A percentile compares a stretch with the other conserved stretches of the same genome.
These are phyloP conservation scores for Kwoniella dejecticola DNA, from an alignment of 768 basidiomycete species.

Conservation along the genomic window DNA sequence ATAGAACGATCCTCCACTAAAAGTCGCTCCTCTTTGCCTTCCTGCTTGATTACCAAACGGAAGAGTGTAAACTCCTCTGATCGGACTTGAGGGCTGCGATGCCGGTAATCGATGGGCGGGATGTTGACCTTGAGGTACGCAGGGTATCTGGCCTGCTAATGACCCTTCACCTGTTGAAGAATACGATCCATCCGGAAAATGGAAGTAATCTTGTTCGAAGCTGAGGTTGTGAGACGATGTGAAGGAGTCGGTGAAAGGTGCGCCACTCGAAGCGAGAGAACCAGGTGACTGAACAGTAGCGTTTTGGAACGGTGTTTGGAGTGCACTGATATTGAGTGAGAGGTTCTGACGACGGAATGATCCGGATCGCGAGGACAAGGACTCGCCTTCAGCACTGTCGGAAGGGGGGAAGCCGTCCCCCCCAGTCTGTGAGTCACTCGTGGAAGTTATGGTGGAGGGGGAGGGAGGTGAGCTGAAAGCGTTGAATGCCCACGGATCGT, in stretches of 20 bases:
- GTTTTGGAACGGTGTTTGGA: constrained; percentile 25
- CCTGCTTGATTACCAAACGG: constrained; percentile 37
- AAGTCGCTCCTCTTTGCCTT: constrained; percentile 50
- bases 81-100: constrained; percentile 49
- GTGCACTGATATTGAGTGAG: constrained; percentile 37
- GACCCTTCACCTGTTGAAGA: constrained; percentile 31
- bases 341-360: constrained; percentile 42
- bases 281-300: constrained; percentile 30
- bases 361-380: constrained; percentile 33
- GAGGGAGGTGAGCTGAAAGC: constrained; percentile 41
- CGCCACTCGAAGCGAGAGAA: constrained; percentile 31
- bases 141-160: constrained; percentile 13
- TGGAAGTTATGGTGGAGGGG: constrained; percentile 46
- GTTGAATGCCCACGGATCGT: constrained; percentile 23
- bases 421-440: constrained; percentile 41
- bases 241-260: constrained; percentile 43
- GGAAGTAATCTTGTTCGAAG: constrained; percentile 42
- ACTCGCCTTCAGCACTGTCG: constrained; percentile 26
- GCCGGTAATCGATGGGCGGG: constrained; percentile 45
- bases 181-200: constrained; percentile 34
- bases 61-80: constrained; percentile 36
- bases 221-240: constrained; percentile 26
- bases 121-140: constrained; percentile 7
- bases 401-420: constrained; percentile 46
- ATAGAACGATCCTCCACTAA: constrained; percentile 44